Evolutionary conservation across 805 yeast species (phyloP).

Genomic region (Debaryomyces maramus): DNA sequence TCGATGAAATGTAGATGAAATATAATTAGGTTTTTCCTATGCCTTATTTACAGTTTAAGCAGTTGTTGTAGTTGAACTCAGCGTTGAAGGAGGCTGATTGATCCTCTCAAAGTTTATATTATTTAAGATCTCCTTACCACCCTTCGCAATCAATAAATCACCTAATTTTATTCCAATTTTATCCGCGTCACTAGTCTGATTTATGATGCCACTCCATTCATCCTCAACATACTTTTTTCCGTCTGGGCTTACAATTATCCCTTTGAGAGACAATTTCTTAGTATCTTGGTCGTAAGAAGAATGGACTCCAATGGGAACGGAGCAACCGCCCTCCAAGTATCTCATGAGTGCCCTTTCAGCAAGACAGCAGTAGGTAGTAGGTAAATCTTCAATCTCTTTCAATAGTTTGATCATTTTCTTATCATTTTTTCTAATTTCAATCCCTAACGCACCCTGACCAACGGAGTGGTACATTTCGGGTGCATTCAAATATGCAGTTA

Average conservation of each 20-base stretch:
- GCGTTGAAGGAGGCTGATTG: conserved; percentile 33
- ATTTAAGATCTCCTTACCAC: conserved; percentile 83
- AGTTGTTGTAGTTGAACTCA: conserved; percentile 4
- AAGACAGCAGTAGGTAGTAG: conserved; percentile 70
- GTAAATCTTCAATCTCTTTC: conserved; percentile 60
- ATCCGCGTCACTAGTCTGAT: conserved; percentile 59
- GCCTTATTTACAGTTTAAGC: too few species aligned
- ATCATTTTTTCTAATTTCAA: conserved; percentile 81
- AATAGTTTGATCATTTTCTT: conserved; percentile 57
- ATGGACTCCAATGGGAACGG: conserved; percentile 93
- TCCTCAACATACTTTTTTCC: conserved; percentile 72
- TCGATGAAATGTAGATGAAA: too few species aligned
- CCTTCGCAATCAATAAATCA: conserved; percentile 59
- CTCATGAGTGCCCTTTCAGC: conserved; percentile 90
- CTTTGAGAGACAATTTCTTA: conserved; percentile 53
- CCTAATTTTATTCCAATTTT: conserved; percentile 72
- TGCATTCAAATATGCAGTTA: conserved; percentile 66
- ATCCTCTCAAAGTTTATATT: conserved; percentile 72
- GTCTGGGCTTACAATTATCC: conserved; percentile 81
- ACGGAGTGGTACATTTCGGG: conserved; percentile 93
- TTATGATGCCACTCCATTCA: conserved; percentile 38
- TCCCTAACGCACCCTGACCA: conserved; percentile 98
- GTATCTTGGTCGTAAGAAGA: conserved; percentile 50
- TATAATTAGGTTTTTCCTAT: too few species aligned
- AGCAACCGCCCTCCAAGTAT: conserved; percentile 94